phyloP scores from a whole-genome alignment of 2,329 filamentous ascomycete genomes.

The Peltaster fructicola region DNA sequence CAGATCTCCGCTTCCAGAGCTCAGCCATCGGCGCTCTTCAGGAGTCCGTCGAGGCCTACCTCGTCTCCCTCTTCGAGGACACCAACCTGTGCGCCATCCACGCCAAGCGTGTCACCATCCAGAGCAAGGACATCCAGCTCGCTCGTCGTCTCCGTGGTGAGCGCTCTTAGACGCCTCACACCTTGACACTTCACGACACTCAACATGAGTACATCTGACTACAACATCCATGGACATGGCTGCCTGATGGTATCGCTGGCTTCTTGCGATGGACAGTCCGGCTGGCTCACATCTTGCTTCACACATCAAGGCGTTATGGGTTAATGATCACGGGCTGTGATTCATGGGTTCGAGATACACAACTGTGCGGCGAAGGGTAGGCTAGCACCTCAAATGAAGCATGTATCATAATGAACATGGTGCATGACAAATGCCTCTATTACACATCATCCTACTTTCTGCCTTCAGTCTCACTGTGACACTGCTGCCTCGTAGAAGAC shows the following conservation, averaged over 20 bases:
- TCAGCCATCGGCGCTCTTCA: slow-evolving; percentile 86
- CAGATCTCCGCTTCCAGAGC: slow-evolving; percentile 81
- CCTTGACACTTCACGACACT: slow-evolving; percentile 9
- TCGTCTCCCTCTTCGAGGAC: slow-evolving; percentile 92
- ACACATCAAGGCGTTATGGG: slow-evolving; percentile 11
- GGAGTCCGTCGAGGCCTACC: slow-evolving; percentile 89
- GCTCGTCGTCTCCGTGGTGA: slow-evolving; percentile 43
- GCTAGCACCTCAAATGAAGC: slow-evolving; percentile 10
- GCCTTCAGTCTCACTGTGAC: slow-evolving; percentile 3
- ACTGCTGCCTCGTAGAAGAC: slow-evolving; percentile 4
- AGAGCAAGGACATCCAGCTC: slow-evolving; percentile 88
- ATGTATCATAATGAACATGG: slow-evolving; percentile 25
- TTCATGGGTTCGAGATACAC: slow-evolving; percentile 12
- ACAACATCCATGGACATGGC: slow-evolving; percentile 14
- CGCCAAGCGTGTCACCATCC: slow-evolving; percentile 85
- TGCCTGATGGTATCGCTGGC: slow-evolving; percentile 19
- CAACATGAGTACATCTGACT: slow-evolving; percentile 9
- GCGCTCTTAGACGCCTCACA: slow-evolving; percentile 28
- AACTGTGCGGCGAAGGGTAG: slow-evolving; percentile 6
- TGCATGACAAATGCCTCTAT: slow-evolving; percentile 13
- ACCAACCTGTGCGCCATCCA: slow-evolving; percentile 93
- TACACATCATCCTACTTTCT: slow-evolving; percentile 9
- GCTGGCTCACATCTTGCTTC: no score
- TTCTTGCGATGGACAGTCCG: no score
- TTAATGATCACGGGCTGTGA: slow-evolving; percentile 7